These are phyloP conservation scores for Mycosphaerella arachidis DNA, from an alignment of 2,329 filamentous ascomycete genomes.

Conservation along the genomic window DNA sequence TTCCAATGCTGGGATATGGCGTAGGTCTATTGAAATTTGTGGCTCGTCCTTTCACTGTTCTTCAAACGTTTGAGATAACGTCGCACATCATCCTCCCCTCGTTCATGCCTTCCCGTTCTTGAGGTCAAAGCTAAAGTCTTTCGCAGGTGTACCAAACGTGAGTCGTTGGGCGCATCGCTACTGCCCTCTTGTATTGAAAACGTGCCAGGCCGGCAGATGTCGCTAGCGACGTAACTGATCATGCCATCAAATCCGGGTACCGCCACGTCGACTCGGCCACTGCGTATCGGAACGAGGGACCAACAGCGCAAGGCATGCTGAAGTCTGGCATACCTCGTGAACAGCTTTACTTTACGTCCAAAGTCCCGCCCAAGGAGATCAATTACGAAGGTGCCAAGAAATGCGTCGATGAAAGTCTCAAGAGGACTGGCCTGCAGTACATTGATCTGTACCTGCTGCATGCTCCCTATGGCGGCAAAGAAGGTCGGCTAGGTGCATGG, in stretches of 20 bases:
- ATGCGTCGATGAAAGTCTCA: constrained; percentile 60
- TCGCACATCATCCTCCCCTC: too few species aligned
- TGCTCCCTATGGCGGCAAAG: constrained; percentile 50
- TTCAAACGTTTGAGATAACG: too few species aligned
- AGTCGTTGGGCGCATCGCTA: constrained; percentile 1
- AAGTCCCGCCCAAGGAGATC: constrained; percentile 50
- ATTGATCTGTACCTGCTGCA: constrained; percentile 49
- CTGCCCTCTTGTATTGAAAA: constrained; percentile 5
- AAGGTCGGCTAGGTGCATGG: constrained; percentile 49
- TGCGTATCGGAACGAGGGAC: constrained; percentile 55
- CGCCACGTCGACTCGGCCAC: constrained; percentile 58
- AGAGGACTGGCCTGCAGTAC: constrained; percentile 50
- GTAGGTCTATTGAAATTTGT: constrained; percentile 30
- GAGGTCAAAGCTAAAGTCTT: background rate
- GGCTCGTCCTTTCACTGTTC: too few species aligned
- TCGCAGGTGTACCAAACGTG: constrained; percentile 35
- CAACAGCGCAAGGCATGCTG: constrained; percentile 51
- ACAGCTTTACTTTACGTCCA: constrained; percentile 60
- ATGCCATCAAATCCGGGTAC: constrained; percentile 55
- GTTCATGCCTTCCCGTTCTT: background rate
- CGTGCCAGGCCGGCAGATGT: constrained; percentile 46
- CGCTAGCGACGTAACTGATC: constrained; percentile 54
- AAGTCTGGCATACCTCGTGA: constrained; percentile 50
- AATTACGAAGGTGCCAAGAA: constrained; percentile 62
- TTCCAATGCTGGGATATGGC: constrained; percentile 57